These are phyloP conservation scores for Diphasiastrum complanatum DNA, from an alignment of 83 land plant genomes.

Conservation along the genomic window DNA sequence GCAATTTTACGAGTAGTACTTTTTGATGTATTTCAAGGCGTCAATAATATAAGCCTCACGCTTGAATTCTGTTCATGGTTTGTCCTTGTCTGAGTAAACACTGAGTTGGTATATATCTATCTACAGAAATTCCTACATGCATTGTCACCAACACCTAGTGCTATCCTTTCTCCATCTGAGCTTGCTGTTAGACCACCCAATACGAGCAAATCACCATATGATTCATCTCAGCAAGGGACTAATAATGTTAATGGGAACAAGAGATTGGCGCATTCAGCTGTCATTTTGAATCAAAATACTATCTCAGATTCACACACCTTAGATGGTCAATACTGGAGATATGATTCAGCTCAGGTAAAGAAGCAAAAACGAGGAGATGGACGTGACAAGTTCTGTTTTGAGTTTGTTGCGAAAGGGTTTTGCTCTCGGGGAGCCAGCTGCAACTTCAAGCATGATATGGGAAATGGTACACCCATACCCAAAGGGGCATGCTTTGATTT, in stretches of 20 bases:
- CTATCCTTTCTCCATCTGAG: conserved; percentile 58
- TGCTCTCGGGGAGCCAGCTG: conserved; percentile 77
- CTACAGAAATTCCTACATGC: conserved; percentile 99
- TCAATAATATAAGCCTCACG: too few relatives aligned
- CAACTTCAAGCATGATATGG: conserved; percentile 62
- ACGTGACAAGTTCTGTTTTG: conserved; percentile 66
- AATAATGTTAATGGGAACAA: conserved; percentile 8
- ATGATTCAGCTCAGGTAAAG: conserved; percentile 59
- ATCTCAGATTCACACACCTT: conserved; percentile 3
- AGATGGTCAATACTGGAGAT: conserved; percentile 91
- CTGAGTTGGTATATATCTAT: too few relatives aligned
- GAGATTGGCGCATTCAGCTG: conserved; percentile 25
- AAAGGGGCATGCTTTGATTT: conserved; percentile 88
- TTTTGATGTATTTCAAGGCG: too few relatives aligned
- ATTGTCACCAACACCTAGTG: conserved; percentile 87
- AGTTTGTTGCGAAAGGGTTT: conserved; percentile 67
- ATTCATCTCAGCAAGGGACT: conserved; percentile 1
- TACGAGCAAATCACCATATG: conserved; percentile 71
- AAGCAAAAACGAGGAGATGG: conserved; percentile 42
- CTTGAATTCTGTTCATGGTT: conserved; percentile 8
- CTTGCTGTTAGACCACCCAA: conserved; percentile 53
- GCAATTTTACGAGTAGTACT: too few relatives aligned
- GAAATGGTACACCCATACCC: conserved; percentile 51
- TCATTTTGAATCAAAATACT: conserved; percentile 5
- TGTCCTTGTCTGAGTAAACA: too few relatives aligned